phyloP scores from a whole-genome alignment of 352 stramenopile species.

The Globisporangium takayamanum region DNA sequence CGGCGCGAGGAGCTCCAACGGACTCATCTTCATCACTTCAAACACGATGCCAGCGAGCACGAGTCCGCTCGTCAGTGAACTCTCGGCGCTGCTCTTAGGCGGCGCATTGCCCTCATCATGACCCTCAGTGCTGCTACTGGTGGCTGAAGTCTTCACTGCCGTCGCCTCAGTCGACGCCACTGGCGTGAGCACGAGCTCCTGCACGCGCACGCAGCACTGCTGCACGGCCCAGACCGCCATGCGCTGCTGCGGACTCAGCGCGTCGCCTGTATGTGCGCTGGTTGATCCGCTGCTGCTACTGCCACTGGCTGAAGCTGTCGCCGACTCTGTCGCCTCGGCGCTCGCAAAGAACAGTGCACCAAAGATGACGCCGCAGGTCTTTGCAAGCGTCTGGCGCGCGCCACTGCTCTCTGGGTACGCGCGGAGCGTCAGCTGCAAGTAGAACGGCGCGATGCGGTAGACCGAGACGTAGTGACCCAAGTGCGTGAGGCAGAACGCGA shows the following conservation, averaged over 20 bases:
- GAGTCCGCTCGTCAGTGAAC: slow-evolving; percentile 17
- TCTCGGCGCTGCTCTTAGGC: no score
- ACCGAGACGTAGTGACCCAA: slow-evolving; percentile 38
- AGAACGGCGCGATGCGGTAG: slow-evolving; percentile 45
- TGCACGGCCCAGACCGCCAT: slow-evolving; percentile 50
- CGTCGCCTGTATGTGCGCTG: neutral
- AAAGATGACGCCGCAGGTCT: slow-evolving; percentile 39
- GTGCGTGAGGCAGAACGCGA: slow-evolving; percentile 41
- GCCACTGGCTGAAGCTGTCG: no score
- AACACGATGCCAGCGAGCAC: slow-evolving; percentile 47
- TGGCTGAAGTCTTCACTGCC: no score
- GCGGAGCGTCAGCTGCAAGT: slow-evolving; percentile 40
- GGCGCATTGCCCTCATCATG: no score
- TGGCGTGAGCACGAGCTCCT: slow-evolving; percentile 20
- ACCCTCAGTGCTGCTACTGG: no score
- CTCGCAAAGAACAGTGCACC: slow-evolving; percentile 33
- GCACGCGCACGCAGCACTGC: slow-evolving; percentile 30
- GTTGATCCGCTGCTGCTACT: neutral
- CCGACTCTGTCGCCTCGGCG: slow-evolving; percentile 3
- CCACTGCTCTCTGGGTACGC: slow-evolving; percentile 28
- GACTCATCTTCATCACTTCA: slow-evolving; percentile 58
- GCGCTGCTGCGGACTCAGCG: slow-evolving; percentile 10
- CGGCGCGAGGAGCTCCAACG: slow-evolving; percentile 30
- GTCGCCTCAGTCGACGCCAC: no score
- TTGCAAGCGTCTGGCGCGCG: slow-evolving; percentile 29